These are phyloP conservation scores for Ogataea degrootiae DNA, from an alignment of 805 yeast genomes.

Conservation along the genomic window DNA sequence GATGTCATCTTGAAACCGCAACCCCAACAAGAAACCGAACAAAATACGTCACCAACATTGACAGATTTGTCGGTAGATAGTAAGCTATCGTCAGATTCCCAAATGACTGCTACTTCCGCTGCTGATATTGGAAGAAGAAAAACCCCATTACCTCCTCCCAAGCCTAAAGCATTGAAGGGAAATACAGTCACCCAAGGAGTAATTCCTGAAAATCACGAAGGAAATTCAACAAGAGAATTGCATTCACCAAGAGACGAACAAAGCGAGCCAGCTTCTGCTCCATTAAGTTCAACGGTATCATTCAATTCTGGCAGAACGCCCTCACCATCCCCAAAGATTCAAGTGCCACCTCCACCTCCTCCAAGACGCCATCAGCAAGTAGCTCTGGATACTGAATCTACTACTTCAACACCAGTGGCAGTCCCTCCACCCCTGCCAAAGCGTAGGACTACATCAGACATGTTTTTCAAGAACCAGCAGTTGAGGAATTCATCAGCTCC, in stretches of 20 bases:
- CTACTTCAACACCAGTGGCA: neutral
- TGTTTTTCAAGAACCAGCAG: constrained; percentile 1
- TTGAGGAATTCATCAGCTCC: neutral
- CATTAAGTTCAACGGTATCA: constrained; percentile 6
- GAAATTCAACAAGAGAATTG: too few relatives aligned
- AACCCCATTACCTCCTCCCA: constrained; percentile 42
- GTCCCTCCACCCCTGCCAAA: neutral
- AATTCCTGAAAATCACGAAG: neutral
- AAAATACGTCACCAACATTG: constrained; percentile 12
- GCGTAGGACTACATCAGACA: neutral
- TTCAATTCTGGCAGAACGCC: constrained; percentile 9
- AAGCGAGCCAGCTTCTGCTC: constrained; percentile 12
- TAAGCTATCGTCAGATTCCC: constrained; percentile 3
- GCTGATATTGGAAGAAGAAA: constrained; percentile 5
- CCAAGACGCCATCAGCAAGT: constrained; percentile 7
- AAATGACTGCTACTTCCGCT: constrained; percentile 1
- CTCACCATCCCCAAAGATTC: constrained; percentile 7
- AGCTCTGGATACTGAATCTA: too few relatives aligned
- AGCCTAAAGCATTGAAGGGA: constrained; percentile 40
- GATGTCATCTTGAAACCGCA: neutral
- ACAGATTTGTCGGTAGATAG: neutral
- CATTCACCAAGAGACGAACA: neutral
- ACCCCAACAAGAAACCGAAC: constrained; percentile 3
- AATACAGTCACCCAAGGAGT: constrained; percentile 10
- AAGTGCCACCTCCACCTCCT: constrained; percentile 6